These are phyloP conservation scores for Hylodesmum podocarpum DNA, from an alignment of 306 rosid genomes.

Conservation along the genomic window DNA sequence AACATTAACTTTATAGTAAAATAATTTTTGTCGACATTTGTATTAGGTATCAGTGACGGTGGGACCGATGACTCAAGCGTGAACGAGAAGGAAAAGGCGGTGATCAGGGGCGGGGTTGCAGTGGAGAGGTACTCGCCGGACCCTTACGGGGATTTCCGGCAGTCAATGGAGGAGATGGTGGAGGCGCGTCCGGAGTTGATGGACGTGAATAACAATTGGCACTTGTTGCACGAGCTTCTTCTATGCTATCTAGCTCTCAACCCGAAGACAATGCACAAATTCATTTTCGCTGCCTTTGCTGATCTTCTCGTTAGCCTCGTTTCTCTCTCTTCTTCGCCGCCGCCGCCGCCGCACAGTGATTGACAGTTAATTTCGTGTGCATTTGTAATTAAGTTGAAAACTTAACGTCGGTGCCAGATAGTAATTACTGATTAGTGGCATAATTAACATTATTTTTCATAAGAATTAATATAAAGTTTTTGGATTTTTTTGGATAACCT, in stretches of 20 bases:
- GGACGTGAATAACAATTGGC: constrained; percentile 62
- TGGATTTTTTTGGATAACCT: neutral
- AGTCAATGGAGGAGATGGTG: constrained; percentile 97
- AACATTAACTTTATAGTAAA: too few species aligned
- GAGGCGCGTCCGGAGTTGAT: constrained; percentile 66
- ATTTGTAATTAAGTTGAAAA: constrained; percentile 29
- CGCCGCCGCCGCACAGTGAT: too few species aligned
- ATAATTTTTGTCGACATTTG: too few species aligned
- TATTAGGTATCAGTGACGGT: too few species aligned
- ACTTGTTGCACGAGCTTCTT: constrained; percentile 79
- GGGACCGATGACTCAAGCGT: too few species aligned
- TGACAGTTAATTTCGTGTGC: constrained; percentile 24
- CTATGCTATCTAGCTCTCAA: constrained; percentile 82
- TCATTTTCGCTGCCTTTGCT: constrained; percentile 73
- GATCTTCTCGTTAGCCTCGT: constrained; percentile 63
- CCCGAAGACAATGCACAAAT: constrained; percentile 70
- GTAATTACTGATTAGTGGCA: neutral
- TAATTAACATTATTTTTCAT: neutral
- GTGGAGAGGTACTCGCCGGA: constrained; percentile 79
- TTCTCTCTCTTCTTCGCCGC: constrained; percentile 27
- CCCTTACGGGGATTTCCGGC: constrained; percentile 87
- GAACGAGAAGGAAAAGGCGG: neutral
- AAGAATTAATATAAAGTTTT: neutral
- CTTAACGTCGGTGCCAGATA: constrained; percentile 32
- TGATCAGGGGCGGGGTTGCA: constrained; percentile 57